Evolutionary conservation across 148 eudicot species (phyloP), one percentile per base, ranked within the genome.

Genomic region (Drosera capensis): DNA sequence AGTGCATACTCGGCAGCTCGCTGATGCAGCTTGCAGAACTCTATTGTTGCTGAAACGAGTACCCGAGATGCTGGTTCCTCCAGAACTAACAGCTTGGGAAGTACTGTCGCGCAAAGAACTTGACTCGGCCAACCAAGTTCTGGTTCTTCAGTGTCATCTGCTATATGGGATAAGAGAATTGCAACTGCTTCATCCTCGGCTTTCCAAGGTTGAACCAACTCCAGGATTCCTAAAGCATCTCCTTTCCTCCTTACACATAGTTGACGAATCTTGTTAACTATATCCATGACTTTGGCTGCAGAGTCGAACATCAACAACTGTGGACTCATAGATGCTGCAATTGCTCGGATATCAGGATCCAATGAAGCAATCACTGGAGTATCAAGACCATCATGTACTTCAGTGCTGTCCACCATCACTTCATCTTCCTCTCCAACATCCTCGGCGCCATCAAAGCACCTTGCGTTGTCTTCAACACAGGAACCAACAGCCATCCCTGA

Each of bases 21-120:
- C 23, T 68, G 83, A 48, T 77, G 72, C 21, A 58, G 41, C 70
- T 66, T 77, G 44, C 75, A 72, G 45, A 52, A 77, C 20, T 69
- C 75, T 8, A 72, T 43, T 3, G 65, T 46, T 31, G 72, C 58
- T 25, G 59, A 48, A 45, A 72, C 36, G 43, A 76, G 47, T 9
- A 63, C 63, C 45, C 83, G 75, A 43, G 78, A 63, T 48, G 66
- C 65, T 34, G 78, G 68, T 26, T 54, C 65, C 21, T 72, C 57
- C 6, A 77, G 72, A 44, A 40, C 17, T 36, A 77, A 59, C 19
- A 77, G 46, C 51, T 72, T 77, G 36, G 78, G 83, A 57, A 77
- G 74, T 40, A 72, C 20, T 8, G 65, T 35, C 2, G 78, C 66
- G 55, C 72, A 68, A 8, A 77, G 71, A 23, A 72, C 59, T 45